These are phyloP conservation scores for Acrocalymma vagum DNA, from an alignment of 2,329 filamentous ascomycete genomes.

Conservation along the genomic window DNA sequence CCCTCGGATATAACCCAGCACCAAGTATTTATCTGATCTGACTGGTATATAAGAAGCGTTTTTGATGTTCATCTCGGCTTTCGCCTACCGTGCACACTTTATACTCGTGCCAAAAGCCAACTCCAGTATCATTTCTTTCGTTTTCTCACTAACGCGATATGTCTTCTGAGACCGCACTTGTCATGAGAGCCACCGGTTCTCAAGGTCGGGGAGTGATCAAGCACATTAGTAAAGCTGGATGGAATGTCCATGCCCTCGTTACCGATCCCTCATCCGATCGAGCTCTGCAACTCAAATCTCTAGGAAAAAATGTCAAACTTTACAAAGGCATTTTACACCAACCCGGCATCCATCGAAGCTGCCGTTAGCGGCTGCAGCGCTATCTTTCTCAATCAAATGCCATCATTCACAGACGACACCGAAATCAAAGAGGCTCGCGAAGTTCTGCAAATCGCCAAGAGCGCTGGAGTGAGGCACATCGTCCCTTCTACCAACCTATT, in stretches of 20 bases:
- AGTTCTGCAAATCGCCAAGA: constrained; percentile 38
- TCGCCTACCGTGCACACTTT: too few species aligned
- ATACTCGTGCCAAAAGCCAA: neutral
- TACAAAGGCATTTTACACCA: constrained; percentile 41
- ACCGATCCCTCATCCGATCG: constrained; percentile 32
- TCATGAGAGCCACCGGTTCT: constrained; percentile 28
- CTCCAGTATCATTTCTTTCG: neutral
- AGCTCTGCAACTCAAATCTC: constrained; percentile 33
- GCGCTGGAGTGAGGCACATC: constrained; percentile 40
- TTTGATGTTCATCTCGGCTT: too few species aligned
- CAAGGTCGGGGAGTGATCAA: constrained; percentile 29
- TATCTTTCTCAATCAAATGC: constrained; percentile 31
- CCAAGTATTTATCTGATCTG: too few species aligned
- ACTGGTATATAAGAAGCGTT: too few species aligned
- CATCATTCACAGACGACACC: constrained; percentile 23
- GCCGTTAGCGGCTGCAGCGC: constrained; percentile 42
- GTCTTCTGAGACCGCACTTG: constrained; percentile 23
- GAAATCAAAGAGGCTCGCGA: constrained; percentile 23
- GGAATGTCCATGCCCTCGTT: constrained; percentile 45
- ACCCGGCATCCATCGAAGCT: constrained; percentile 33
- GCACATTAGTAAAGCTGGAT: constrained; percentile 33
- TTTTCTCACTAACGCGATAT: constrained; percentile 5
- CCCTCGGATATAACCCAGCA: too few species aligned
- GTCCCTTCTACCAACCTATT: constrained; percentile 31
- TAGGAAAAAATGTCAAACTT: constrained; percentile 32